Evolutionary conservation across 495 filamentous ascomycete genomes (phyloP).

Genomic region (Gamarada debralockiae): DNA sequence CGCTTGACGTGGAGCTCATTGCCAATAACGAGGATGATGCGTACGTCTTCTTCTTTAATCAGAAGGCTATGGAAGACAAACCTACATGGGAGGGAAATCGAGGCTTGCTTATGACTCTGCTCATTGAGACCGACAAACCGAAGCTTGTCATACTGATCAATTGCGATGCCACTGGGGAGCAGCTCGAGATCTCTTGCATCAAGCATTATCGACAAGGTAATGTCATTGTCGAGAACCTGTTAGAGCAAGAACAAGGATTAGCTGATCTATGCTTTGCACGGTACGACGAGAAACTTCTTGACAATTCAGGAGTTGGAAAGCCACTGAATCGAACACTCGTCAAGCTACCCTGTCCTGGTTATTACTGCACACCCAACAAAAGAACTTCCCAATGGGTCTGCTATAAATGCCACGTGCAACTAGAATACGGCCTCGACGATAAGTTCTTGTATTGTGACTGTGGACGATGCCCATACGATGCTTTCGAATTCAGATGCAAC

Average conservation of each 20-base stretch:
- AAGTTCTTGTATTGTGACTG: constrained; percentile 33
- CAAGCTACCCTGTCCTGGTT: too few relatives aligned
- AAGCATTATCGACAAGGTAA: constrained; percentile 4
- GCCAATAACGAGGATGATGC: not conserved
- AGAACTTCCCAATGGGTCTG: too few relatives aligned
- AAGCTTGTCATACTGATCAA: constrained; percentile 18
- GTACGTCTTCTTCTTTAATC: constrained; percentile 21
- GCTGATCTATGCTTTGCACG: constrained; percentile 17
- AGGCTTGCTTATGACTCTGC: constrained; percentile 15
- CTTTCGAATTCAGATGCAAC: constrained; percentile 29
- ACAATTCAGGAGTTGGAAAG: constrained; percentile 7
- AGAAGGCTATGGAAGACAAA: not conserved
- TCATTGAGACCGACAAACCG: not conserved
- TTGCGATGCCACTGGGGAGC: constrained; percentile 12
- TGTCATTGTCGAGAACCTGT: constrained; percentile 11
- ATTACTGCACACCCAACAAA: too few relatives aligned
- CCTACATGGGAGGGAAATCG: constrained; percentile 18
- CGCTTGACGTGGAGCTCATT: not conserved
- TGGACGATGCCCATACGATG: constrained; percentile 19
- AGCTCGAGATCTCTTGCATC: constrained; percentile 8
- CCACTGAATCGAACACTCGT: too few relatives aligned
- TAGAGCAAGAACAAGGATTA: constrained; percentile 15
- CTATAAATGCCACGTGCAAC: too few relatives aligned
- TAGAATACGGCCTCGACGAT: too few relatives aligned
- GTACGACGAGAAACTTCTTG: constrained; percentile 9